Base-by-base conservation (phyloP, 2,329 filamentous ascomycete species). In the Colletotrichum eremochloae region DNA sequence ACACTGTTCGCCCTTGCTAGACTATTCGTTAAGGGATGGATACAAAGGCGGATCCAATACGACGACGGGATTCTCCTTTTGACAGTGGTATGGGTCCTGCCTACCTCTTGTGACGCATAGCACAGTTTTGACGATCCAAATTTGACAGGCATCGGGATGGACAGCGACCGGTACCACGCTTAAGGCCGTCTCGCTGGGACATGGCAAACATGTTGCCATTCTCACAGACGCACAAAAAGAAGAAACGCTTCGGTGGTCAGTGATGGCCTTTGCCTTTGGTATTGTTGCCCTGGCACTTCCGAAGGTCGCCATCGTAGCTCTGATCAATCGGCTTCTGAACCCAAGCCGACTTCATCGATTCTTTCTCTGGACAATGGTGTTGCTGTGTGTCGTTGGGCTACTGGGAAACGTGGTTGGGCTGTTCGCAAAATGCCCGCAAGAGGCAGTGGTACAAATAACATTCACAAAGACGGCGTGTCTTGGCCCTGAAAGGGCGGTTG, bases 391-490 rank as follows among this genome's bases (percentile, higher is more conserved):
- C 14, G 33, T 79, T 9, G 77, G 79, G 1, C 74, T 83, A 7
- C 64, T 81, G 0, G 78, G 78, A 7, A 83, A 80, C 44, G 79
- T 86, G 20, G 68, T 84, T 5, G 78, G 86, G 6, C 71, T 85
- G 1, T 83, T 84, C 36, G 82, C 80, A 1, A 82, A 83, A 73
- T 87, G 86, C 74, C 77, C 76, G 2, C 85, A 84, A 0, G 67
- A 73, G 1, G 44, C 68, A 29, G 80, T 82, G 0, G 76, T 82
- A 24, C 86, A 86, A 84, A 75, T 81, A 56, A 77, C 79, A 15
- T 74, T 75, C 14, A 77, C 81, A 7, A 76, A 78, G n/a, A 81
- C 80, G 7, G 79, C 58, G 7, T 86, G 81, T 74, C 79, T 79
- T 75, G 78, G 76, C 68, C 76, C 71, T 14, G 76, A 74, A 67